Base-by-base conservation (phyloP, 352 stramenopile species). In the Globisporangium iwayamae region DNA sequence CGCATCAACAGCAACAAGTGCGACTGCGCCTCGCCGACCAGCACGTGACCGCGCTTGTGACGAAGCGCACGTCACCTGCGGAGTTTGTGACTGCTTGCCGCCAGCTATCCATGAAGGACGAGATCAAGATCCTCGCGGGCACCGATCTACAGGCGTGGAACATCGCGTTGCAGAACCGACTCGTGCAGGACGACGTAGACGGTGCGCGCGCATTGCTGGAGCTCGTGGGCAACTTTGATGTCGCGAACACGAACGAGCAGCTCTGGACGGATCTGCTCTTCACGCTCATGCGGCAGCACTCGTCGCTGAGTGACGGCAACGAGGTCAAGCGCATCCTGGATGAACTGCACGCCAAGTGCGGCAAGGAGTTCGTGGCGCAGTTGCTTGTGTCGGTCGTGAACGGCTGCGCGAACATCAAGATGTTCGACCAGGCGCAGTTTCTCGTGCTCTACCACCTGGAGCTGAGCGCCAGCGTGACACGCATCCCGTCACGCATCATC, bases 221-320 rank as follows among this genome's bases (percentile, higher is more conserved):
- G 30, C 70, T 91, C n/a, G 59, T 90, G 46, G 62, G 69, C 13
- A 61, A 56, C 51, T 85, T 89, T 20, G 65, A 56, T 9, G 56
- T 58, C 11, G 72, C 84, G 65, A 85, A 89, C 61, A 70, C 78
- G 4, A 88, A 66, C 57, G 72, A 78, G 62, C 65, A 74, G 66
- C 66, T 93, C 39, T 93, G 83, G 83, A 84, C 65, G 6, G 83
- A 93, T 61, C 38, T 93, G 66, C 70, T 93, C 18, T 93, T 91
- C 76, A 83, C 83, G 68, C 58, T 90, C 34, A 55, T 93, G 71
- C 79, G 81, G 0, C 75, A 83, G 62, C 73, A 70, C 8, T 72
- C 75, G 30, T 61, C 65, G 3, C 61, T 71, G 16, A 73, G 72
- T 28, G 63, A 62, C 30, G 60, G 69, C 50, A 58, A 66, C 38